Evolutionary conservation across 1,284 basidiomycete genomes (phyloP).

Genomic region (Phylloporus sp.): DNA sequence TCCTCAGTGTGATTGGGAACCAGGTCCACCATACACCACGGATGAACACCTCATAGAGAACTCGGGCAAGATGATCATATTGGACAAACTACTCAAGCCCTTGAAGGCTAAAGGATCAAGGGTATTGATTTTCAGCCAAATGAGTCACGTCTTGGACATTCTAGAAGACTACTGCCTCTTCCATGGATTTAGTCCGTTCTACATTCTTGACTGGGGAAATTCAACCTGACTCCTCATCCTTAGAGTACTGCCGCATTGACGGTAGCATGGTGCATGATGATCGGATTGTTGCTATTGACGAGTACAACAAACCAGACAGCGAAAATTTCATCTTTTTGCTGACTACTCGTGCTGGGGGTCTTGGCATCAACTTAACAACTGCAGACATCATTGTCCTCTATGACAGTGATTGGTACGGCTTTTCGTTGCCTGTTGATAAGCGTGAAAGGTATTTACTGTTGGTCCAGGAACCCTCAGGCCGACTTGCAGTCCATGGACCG

Average conservation of each 20-base stretch:
- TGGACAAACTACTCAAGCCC: constrained; percentile 89
- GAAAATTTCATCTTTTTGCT: constrained; percentile 98
- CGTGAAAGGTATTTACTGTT: constrained; percentile 17
- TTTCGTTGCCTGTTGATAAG: neutral
- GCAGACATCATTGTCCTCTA: constrained; percentile 98
- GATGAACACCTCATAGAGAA: constrained; percentile 97
- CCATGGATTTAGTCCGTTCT: constrained; percentile 78
- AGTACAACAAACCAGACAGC: constrained; percentile 94
- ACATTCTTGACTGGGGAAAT: neutral
- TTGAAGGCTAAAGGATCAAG: constrained; percentile 95
- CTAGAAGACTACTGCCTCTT: constrained; percentile 98
- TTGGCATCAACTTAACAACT: constrained; percentile 96
- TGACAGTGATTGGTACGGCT: constrained; percentile 88
- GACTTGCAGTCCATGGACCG: constrained; percentile 99
- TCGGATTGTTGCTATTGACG: constrained; percentile 94
- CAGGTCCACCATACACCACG: constrained; percentile 97
- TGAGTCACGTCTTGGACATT: constrained; percentile 95
- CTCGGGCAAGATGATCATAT: constrained; percentile 96
- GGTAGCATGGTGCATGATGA: constrained; percentile 96
- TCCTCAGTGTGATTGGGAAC: constrained; percentile 61
- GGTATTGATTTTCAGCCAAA: constrained; percentile 97
- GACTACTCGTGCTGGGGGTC: constrained; percentile 97
- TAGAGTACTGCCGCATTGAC: constrained; percentile 97
- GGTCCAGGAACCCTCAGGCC: constrained; percentile 91
- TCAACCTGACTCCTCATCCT: constrained; percentile 1